These are phyloP conservation scores for Russula brevipes DNA, from an alignment of 768 basidiomycete genomes.

Conservation along the genomic window DNA sequence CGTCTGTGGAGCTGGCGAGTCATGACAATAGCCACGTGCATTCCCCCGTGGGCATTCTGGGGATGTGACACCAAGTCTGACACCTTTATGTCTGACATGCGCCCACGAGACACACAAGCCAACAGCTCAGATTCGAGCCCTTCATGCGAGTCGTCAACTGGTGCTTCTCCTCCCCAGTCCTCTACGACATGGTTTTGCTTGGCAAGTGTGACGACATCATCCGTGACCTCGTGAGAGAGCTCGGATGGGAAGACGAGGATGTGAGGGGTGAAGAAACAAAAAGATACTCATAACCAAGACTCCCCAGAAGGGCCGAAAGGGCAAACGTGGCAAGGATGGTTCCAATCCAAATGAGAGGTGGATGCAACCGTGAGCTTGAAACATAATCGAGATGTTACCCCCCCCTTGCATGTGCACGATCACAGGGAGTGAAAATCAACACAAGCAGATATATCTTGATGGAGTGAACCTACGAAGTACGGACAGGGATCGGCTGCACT, in stretches of 20 bases:
- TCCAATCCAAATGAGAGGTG: not conserved
- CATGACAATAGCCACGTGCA: too few relatives aligned
- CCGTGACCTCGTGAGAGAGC: conserved; percentile 20
- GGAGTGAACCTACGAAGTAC: not conserved
- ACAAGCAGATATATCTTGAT: too few relatives aligned
- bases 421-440: not conserved
- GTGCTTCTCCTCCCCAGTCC: too few relatives aligned
- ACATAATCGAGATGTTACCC: not conserved
- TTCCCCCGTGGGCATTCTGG: too few relatives aligned
- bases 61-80: too few relatives aligned
- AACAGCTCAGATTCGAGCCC: too few relatives aligned
- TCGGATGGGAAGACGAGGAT: conserved; percentile 25
- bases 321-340: not conserved
- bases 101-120: too few relatives aligned
- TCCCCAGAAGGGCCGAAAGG: not conserved
- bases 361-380: not conserved
- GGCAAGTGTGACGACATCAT: conserved; percentile 26
- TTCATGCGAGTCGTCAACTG: too few relatives aligned
- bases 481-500: too few relatives aligned
- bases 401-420: not conserved
- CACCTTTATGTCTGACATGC: too few relatives aligned
- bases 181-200: conserved; percentile 22
- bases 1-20: too few relatives aligned
- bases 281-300: not conserved
- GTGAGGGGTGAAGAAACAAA: not conserved